These are phyloP conservation scores for Jamesozyma gamospora DNA, from an alignment of 805 yeast genomes.

Conservation along the genomic window DNA sequence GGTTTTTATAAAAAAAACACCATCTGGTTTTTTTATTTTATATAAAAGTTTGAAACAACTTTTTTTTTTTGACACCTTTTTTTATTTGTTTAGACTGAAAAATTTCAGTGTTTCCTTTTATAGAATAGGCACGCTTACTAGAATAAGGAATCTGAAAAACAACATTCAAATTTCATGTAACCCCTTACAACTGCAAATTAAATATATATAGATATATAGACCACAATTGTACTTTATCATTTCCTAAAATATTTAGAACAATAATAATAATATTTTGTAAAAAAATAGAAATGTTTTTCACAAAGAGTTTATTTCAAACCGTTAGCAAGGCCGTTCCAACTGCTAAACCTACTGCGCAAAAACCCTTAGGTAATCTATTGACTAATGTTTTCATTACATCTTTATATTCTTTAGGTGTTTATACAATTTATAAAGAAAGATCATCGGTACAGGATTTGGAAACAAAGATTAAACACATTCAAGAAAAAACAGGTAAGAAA, in stretches of 20 bases:
- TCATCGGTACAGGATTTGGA: not conserved
- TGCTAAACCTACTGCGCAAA: not conserved
- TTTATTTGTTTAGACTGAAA: too few relatives aligned
- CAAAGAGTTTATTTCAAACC: not conserved
- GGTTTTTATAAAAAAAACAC: too few relatives aligned
- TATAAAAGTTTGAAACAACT: too few relatives aligned
- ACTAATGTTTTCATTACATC: slow-evolving; percentile 2
- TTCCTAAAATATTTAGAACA: not conserved
- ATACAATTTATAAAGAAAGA: slow-evolving; percentile 2
- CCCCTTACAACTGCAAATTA: not conserved
- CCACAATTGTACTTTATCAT: too few relatives aligned
- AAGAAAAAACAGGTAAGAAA: not conserved
- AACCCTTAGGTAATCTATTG: not conserved
- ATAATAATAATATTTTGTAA: not conserved
- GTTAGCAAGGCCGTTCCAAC: not conserved
- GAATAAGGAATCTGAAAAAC: not conserved
- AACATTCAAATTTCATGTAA: not conserved
- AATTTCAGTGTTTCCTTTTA: too few relatives aligned
- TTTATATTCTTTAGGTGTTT: slow-evolving; percentile 2
- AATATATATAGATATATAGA: not conserved
- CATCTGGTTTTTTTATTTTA: too few relatives aligned
- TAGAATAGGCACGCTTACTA: not conserved
- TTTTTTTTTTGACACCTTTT: too few relatives aligned
- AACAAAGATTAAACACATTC: not conserved
- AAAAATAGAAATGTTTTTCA: not conserved